These are phyloP conservation scores for Aspergillus ruber DNA, from an alignment of 2,329 filamentous ascomycete genomes.

Conservation along the genomic window DNA sequence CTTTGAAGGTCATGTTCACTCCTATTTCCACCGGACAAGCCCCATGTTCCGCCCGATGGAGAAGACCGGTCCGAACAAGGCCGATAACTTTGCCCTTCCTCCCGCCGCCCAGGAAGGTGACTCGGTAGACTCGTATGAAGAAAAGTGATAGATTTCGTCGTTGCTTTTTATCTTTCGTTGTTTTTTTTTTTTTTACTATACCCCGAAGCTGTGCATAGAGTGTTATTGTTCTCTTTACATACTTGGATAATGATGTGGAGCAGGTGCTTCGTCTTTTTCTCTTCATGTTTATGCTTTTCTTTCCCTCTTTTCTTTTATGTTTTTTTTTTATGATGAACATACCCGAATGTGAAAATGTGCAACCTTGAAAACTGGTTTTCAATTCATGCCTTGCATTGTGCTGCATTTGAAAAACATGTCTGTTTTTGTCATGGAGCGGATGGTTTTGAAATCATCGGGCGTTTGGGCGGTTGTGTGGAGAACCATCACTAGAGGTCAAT, in stretches of 20 bases:
- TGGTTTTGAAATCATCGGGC: neutral
- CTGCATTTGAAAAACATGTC: neutral
- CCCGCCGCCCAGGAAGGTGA: slow-evolving; percentile 26
- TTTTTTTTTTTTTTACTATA: neutral
- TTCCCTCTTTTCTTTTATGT: neutral
- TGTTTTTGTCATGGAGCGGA: neutral
- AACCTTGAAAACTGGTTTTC: neutral
- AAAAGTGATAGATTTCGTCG: slow-evolving; percentile 11
- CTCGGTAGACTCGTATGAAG: slow-evolving; percentile 15
- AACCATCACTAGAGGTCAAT: too few relatives aligned
- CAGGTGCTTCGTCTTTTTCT: neutral
- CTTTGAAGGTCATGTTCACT: slow-evolving; percentile 44
- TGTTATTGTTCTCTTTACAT: neutral
- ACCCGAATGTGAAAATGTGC: neutral
- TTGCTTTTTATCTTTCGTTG: neutral
- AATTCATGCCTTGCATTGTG: neutral
- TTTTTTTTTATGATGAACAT: neutral
- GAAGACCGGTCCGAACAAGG: slow-evolving; percentile 19
- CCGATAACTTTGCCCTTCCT: slow-evolving; percentile 28
- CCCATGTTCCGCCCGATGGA: slow-evolving; percentile 37
- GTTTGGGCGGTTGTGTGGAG: neutral
- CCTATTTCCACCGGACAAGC: slow-evolving; percentile 50
- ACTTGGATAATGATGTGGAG: neutral
- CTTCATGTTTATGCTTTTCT: neutral
- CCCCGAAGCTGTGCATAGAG: neutral